Evolutionary conservation across 1,139 yeast genomes (phyloP).

Genomic region (Nadsonia starkeyi-henricii): DNA sequence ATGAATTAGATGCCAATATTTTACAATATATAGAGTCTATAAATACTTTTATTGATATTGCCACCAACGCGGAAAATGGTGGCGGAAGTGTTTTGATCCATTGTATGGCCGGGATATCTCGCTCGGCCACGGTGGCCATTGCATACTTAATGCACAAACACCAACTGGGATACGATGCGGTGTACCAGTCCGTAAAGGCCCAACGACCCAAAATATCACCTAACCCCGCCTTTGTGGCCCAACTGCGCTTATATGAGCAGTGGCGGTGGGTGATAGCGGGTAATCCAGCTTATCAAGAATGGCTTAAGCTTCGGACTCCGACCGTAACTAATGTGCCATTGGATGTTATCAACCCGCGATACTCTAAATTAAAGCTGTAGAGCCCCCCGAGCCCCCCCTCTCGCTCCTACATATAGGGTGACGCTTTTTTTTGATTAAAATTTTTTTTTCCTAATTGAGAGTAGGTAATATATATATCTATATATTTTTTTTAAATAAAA

Average conservation of each 20-base stretch:
- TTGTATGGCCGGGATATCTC: conserved; percentile 70
- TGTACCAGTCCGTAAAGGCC: conserved; percentile 58
- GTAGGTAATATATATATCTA: no score
- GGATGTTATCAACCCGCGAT: no score
- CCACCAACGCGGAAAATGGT: conserved; percentile 28
- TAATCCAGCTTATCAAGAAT: no score
- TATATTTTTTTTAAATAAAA: no score
- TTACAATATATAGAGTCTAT: conserved; percentile 45
- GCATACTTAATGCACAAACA: conserved; percentile 73
- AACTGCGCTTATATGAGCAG: conserved; percentile 46
- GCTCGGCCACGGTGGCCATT: conserved; percentile 58
- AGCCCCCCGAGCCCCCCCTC: no score
- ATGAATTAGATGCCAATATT: conserved; percentile 45
- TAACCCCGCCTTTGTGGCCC: conserved; percentile 65
- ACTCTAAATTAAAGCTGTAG: no score
- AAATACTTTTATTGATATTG: conserved; percentile 52
- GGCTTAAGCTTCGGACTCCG: no score
- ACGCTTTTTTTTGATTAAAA: no score
- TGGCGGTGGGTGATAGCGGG: conserved; percentile 28
- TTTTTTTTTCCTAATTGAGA: no score
- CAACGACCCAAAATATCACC: conserved; percentile 50
- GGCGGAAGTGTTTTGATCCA: conserved; percentile 23
- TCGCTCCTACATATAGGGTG: no score
- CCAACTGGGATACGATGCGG: conserved; percentile 42
- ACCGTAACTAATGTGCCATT: no score